Evolutionary conservation across 257 asterid species (phyloP).

Genomic region (Solanum clarkiae): DNA sequence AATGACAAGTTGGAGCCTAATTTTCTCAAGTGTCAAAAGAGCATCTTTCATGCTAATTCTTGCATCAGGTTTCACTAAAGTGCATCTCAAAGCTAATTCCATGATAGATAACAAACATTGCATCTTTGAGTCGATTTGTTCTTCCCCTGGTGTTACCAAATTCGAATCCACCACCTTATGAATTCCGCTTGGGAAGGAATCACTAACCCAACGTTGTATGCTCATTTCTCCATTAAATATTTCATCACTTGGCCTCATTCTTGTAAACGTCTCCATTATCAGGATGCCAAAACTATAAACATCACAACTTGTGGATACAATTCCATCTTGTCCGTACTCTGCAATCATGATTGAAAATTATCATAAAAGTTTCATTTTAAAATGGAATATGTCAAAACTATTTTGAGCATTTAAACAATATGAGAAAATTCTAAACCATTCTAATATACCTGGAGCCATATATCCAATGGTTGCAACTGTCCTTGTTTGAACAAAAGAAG

Average conservation of each 20-base stretch:
- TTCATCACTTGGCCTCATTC: background rate
- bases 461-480: background rate
- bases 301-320: background rate
- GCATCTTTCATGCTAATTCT: background rate
- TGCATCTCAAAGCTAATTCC: background rate
- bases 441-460: background rate
- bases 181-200: background rate
- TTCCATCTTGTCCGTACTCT: background rate
- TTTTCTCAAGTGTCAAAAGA: background rate
- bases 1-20: background rate
- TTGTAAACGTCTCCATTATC: background rate
- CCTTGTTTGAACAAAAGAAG: too few relatives aligned
- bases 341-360: too few relatives aligned
- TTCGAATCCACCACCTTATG: background rate
- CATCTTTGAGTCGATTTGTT: background rate
- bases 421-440: too few relatives aligned
- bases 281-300: background rate
- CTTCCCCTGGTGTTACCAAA: background rate
- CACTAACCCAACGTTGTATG: background rate
- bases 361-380: too few relatives aligned
- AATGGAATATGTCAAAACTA: too few relatives aligned
- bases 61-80: background rate
- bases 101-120: background rate
- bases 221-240: accelerated
- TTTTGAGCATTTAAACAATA: too few relatives aligned